Percentiles rank a stretch among this genome's conserved stretches.
Evolutionary conservation across 257 asterid genomes (phyloP).

Genomic region (Eucommia ulmoides): DNA sequence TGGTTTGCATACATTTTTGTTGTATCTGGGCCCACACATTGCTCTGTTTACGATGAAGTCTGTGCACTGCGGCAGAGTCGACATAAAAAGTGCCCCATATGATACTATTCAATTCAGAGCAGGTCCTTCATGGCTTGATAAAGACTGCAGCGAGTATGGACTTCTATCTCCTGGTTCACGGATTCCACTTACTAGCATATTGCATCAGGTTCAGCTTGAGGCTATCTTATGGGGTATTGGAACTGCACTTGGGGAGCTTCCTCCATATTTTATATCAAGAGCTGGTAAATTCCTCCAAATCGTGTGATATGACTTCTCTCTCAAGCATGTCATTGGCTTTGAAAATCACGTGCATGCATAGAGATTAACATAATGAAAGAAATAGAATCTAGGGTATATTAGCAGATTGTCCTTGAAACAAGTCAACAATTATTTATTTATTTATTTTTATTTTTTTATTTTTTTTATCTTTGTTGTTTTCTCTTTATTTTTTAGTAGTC

Average conservation of each 20-base stretch:
- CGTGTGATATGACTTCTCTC: no score
- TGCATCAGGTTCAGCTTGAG: slow-evolving; percentile 24
- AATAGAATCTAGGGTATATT: no score
- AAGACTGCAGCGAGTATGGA: slow-evolving; percentile 18
- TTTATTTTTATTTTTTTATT: no score
- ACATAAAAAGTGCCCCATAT: slow-evolving; percentile 22
- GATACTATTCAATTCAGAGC: slow-evolving; percentile 26
- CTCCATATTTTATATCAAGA: slow-evolving; percentile 28
- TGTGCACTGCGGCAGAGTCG: slow-evolving; percentile 24
- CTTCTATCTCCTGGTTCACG: slow-evolving; percentile 15
- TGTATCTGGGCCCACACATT: slow-evolving; percentile 27
- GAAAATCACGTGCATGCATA: no score
- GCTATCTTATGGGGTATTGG: slow-evolving; percentile 27
- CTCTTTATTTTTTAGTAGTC: no score
- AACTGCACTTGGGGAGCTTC: slow-evolving; percentile 31
- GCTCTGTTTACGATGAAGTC: slow-evolving; percentile 23
- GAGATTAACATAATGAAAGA: no score
- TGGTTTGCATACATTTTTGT: slow-evolving; percentile 28
- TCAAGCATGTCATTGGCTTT: no score
- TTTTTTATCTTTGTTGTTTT: no score
- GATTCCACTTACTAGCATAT: slow-evolving; percentile 21
- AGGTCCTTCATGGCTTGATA: slow-evolving; percentile 29
- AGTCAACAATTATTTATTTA: no score
- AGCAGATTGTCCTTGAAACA: no score
- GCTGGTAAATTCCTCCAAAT: no score